These are phyloP conservation scores for Colletotrichum ledebouriae DNA, from an alignment of 2,329 filamentous ascomycete genomes.

Conservation along the genomic window DNA sequence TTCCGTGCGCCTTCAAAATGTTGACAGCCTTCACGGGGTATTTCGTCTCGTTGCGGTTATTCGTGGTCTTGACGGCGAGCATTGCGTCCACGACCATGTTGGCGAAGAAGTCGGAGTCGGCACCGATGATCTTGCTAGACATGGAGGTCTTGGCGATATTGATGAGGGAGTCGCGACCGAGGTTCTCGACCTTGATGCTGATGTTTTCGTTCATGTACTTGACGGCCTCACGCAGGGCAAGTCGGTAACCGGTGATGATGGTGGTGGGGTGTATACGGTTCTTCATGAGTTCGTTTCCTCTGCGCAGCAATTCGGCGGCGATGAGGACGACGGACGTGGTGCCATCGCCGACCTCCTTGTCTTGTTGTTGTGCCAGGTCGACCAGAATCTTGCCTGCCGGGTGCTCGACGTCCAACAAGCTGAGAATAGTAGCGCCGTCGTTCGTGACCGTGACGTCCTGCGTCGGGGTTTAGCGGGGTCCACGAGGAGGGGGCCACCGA, in stretches of 20 bases:
- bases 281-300: conserved; percentile 98
- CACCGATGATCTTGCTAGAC: conserved; percentile 98
- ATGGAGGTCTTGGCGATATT: conserved; percentile 99
- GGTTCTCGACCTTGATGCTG: conserved; percentile 92
- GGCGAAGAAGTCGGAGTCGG: conserved; percentile 96
- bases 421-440: conserved; percentile 96
- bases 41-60: conserved; percentile 91
- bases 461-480: conserved; percentile 44
- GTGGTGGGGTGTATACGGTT: conserved; percentile 99
- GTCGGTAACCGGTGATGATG: conserved; percentile 97
- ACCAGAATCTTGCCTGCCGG: conserved; percentile 98
- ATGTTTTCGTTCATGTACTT: conserved; percentile 99
- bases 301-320: conserved; percentile 91
- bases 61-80: conserved; percentile 91
- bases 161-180: conserved; percentile 90
- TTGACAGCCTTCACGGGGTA: conserved; percentile 99
- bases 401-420: conserved; percentile 95
- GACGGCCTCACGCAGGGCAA: conserved; percentile 94
- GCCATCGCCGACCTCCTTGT: conserved; percentile 98
- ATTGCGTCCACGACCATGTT: conserved; percentile 98
- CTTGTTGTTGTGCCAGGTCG: conserved; percentile 97
- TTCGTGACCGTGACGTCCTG: conserved; percentile 99
- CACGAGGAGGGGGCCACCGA: conserved; percentile 39
- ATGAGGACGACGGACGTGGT: conserved; percentile 98
- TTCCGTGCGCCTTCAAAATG: conserved; percentile 97